Evolutionary conservation across 176 grass and related monocot genomes (phyloP), one percentile per base, ranked within the genome.

Genomic region (Carex kokanica): DNA sequence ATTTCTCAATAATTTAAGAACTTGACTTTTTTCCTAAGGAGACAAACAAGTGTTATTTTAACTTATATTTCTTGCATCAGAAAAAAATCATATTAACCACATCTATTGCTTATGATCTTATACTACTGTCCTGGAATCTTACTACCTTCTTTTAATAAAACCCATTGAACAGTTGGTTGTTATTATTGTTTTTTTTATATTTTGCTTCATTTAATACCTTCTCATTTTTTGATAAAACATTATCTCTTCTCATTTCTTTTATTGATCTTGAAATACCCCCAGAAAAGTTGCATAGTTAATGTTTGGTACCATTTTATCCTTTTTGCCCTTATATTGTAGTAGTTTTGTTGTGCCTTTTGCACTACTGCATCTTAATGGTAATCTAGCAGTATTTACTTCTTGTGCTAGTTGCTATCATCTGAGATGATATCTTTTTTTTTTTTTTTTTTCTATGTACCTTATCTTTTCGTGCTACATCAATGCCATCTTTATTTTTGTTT

Each of bases 1-100:
- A 78, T 78, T 24, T 66, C 45, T 53, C 32, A 82, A 82, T 82
- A 82, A 82, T 82, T 82, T 82, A 82, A 51, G 43, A 51, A 65
- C 60, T 81, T 15, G 31, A 45, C 80, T 66, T 67, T 65, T 82
- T 41, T 52, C 57, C 12, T n/a, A 49, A 29, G 80, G 25, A 32
- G 13, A 68, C 25, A 34, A 25, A 82, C 45, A 54, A 54, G 23
- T 32, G 53, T 82, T 82, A 18, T 31, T 82, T 60, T 3, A 66
- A 29, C 43, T 74, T 61, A 9, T 11, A 61, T 61, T 61, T 38
- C 17, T 71, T 71, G 16, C 73, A 78, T 55, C 17, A 8, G 23
- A 27, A 34, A 78, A 78, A 77, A 25, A 38, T 38, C 13, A 55
- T 55, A 18, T 56, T 77, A 77, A 8, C 51, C 25, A 78, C 73